Conservation (phyloP, 2,329 filamentous ascomycete genomes). For the Tympanopsis confertula region DNA sequence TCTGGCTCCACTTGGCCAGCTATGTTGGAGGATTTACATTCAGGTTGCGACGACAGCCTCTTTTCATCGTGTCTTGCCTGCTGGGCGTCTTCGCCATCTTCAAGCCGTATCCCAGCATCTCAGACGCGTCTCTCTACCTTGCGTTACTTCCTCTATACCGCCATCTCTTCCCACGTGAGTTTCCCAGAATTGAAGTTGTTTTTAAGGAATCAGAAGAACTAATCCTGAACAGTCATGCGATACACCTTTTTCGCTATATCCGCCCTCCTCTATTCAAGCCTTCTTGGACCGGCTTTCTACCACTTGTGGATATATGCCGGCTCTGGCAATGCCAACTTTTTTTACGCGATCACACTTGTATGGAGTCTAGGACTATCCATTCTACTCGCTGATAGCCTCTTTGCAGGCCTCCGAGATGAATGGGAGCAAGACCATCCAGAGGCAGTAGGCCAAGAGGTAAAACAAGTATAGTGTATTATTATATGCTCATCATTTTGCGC, state of each 20-base stretch:
- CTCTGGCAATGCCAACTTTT: constrained; percentile 97
- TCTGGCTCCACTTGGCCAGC: constrained; percentile 87
- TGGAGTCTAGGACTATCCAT: constrained; percentile 88
- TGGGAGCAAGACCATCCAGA: constrained; percentile 88
- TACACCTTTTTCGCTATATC: constrained; percentile 82
- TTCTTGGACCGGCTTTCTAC: constrained; percentile 89
- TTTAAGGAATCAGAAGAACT: constrained; percentile 8
- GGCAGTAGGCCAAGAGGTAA: constrained; percentile 75
- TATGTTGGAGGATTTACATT: constrained; percentile 82
- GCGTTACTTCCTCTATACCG: constrained; percentile 73
- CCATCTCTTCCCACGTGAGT: constrained; percentile 66
- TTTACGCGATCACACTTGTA: constrained; percentile 97
- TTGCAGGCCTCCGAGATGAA: constrained; percentile 81
- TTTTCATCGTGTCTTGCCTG: constrained; percentile 75
- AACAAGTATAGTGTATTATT: constrained; percentile 55
- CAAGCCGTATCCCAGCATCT: constrained; percentile 90
- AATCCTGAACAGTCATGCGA: constrained; percentile 57
- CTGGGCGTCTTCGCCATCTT: constrained; percentile 88
- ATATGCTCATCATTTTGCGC: not conserved
- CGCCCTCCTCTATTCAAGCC: constrained; percentile 73
- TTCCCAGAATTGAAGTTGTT: constrained; percentile 30
- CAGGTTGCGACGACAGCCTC: constrained; percentile 70
- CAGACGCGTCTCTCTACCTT: constrained; percentile 78
- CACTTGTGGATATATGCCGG: constrained; percentile 97
- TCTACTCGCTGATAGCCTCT: constrained; percentile 76